Conservation (phyloP, 2,329 filamentous ascomycete genomes). For the Atkinsonella hypoxylon region DNA sequence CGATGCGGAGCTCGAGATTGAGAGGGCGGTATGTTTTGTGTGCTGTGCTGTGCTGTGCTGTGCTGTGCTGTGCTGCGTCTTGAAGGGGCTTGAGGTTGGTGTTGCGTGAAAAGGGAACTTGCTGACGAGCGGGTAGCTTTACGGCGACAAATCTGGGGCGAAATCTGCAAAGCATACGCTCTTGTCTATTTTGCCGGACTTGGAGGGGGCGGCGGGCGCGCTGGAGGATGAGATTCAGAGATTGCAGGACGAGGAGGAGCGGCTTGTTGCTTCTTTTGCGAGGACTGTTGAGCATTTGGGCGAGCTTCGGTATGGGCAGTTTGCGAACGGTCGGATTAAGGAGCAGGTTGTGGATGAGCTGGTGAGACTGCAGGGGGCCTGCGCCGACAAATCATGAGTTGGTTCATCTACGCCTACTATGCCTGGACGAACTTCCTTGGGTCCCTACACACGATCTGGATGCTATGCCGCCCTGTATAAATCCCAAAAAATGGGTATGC, state of each 20-base stretch:
- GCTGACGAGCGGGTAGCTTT: conserved; percentile 42
- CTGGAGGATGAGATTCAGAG: conserved; percentile 56
- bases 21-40: conserved; percentile 37
- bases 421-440: no score
- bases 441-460: no score
- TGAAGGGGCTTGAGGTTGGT: background rate
- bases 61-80: no score
- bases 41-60: no score
- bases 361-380: conserved; percentile 42
- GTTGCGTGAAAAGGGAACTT: no score
- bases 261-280: conserved; percentile 47
- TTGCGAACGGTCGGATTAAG: conserved; percentile 50
- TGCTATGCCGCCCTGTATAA: no score
- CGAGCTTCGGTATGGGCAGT: conserved; percentile 69
- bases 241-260: conserved; percentile 52
- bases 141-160: conserved; percentile 35
- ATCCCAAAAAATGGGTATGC: no score
- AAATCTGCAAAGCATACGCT: conserved; percentile 46
- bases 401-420: background rate
- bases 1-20: conserved; percentile 53
- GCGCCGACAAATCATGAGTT: conserved; percentile 32
- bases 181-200: conserved; percentile 51
- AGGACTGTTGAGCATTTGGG: conserved; percentile 62
- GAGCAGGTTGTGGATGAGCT: conserved; percentile 59
- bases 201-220: conserved; percentile 53